Evolutionary conservation across 495 filamentous ascomycete genomes (phyloP), one percentile per base, ranked within the genome.

Genomic region (Letharia columbiana): DNA sequence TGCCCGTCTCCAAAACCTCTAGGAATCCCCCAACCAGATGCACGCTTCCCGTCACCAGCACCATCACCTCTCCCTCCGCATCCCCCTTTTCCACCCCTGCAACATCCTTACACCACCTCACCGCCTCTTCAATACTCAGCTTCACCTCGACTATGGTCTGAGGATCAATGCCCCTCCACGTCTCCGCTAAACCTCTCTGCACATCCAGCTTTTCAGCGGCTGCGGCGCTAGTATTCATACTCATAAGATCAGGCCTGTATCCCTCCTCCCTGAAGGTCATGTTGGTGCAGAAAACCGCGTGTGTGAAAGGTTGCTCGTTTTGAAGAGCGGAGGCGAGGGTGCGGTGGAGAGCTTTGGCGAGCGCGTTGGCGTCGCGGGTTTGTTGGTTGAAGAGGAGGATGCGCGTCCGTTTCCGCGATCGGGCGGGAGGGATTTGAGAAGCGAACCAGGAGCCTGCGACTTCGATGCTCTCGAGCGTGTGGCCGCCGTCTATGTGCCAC

Each of bases 331-430:
- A 74, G 44, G 83, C 73, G 42, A 98, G 82, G 1, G 85, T 86
- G 35, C 81, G 77, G 67, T 92, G 82, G 28, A 95, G 86, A 2
- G 85, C 81, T 17, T 82, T 75, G 13, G 88, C 87, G n/a, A 89
- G 77, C 15, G 83, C 79, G 39, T 75, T 75, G 63, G 92, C 90
- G 62, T 88, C 83, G 23, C 92, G 87, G 15, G 88, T 91, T 72
- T 97, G 93, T 71, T 98, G 94, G 76, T 98, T 98, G 82, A 98
- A 98, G 61, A 98, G 86, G 63, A 98, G 78, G 61, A 92, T 85
- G n/a, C 86, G 81, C 13, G 72, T 72, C 6, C 62, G 56, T 33
- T 63, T 44, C 18, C 12, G 4, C 17, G 20, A 37, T 42, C 60
- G 39, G 39, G 31, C 8, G 4, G 73, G 73, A 9, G 73, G 67